Conservation (phyloP, 768 basidiomycete genomes). For the Mycena leptocephala region DNA sequence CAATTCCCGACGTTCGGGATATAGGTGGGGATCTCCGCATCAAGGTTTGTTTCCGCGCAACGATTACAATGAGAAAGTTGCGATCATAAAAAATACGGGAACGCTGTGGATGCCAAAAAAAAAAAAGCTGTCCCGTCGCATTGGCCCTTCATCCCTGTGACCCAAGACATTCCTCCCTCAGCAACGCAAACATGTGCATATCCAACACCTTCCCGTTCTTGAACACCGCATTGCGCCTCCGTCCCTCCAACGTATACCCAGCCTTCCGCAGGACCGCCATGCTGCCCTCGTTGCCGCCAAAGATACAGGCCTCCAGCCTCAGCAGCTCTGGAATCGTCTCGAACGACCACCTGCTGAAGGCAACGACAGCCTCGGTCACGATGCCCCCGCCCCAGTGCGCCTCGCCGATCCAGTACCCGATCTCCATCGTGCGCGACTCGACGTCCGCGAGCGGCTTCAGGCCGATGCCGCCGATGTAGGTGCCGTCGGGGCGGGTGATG, state of each 20-base stretch:
- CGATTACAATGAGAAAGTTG: too few species aligned
- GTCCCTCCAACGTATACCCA: neutral
- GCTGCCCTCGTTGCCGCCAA: slow-evolving; percentile 5
- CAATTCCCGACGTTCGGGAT: too few species aligned
- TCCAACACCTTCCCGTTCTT: slow-evolving; percentile 2
- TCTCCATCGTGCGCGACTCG: slow-evolving; percentile 5
- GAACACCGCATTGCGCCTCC: slow-evolving; percentile 9
- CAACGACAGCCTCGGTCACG: neutral
- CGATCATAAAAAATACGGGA: too few species aligned
- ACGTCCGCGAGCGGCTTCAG: slow-evolving; percentile 5
- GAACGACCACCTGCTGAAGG: slow-evolving; percentile 7
- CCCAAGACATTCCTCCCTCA: slow-evolving; percentile 7
- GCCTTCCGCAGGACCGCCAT: slow-evolving; percentile 7
- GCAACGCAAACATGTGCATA: neutral
- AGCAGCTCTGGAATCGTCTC: slow-evolving; percentile 2
- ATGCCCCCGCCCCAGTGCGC: slow-evolving; percentile 1
- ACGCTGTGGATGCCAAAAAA: too few species aligned
- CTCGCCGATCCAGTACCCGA: neutral
- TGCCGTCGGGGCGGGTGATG: neutral
- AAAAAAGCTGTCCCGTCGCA: too few species aligned
- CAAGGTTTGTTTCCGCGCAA: too few species aligned
- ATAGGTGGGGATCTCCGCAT: too few species aligned
- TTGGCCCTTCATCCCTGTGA: neutral
- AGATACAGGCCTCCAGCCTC: slow-evolving; percentile 1
- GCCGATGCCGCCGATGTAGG: neutral